phyloP scores from a whole-genome alignment of 305 asterid genomes.

The Solanum hybrid region DNA sequence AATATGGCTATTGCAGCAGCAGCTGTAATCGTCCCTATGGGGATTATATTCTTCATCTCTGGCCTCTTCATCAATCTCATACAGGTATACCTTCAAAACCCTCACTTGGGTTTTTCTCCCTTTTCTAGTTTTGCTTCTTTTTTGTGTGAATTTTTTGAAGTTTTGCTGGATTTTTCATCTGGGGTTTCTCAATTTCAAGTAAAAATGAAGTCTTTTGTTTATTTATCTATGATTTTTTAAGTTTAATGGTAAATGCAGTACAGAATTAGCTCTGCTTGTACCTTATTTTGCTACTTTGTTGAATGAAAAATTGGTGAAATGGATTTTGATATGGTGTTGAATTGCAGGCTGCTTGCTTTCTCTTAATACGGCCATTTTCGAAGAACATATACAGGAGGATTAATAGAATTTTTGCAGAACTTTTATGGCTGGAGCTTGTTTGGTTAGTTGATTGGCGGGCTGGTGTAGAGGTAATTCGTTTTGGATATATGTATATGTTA shows the following conservation, averaged over 20 bases:
- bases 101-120: neutral
- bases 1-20: slow-evolving; percentile 32
- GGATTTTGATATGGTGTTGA: neutral
- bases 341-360: slow-evolving; percentile 53
- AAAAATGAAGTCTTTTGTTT: neutral
- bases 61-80: slow-evolving; percentile 34
- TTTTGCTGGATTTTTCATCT: neutral
- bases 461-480: slow-evolving; percentile 57
- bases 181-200: neutral
- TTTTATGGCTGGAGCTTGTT: slow-evolving; percentile 90
- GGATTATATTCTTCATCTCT: slow-evolving; percentile 37
- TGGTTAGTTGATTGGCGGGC: slow-evolving; percentile 99
- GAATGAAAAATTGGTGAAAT: neutral
- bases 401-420: slow-evolving; percentile 69
- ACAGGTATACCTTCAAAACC: slow-evolving; percentile 16
- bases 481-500: neutral
- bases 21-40: slow-evolving; percentile 32
- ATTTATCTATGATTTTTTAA: neutral
- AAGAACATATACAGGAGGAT: slow-evolving; percentile 77
- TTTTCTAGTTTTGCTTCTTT: neutral
- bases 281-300: neutral
- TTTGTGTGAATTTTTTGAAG: neutral
- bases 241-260: neutral
- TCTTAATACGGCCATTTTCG: slow-evolving; percentile 58
- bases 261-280: neutral